Conservation (phyloP, 148 eudicot genomes). For the Vaccinium myrtillus region DNA sequence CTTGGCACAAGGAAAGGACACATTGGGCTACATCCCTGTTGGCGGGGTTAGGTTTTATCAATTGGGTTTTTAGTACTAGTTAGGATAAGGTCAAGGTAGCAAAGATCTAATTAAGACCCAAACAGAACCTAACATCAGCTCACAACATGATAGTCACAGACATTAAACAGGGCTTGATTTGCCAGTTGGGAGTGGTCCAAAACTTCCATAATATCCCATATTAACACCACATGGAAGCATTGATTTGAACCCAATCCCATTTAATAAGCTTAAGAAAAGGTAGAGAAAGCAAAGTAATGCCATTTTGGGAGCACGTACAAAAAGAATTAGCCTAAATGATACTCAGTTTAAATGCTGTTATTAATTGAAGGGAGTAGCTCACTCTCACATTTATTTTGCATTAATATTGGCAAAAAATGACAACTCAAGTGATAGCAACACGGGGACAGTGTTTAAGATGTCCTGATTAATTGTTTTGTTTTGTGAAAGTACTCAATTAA, state of each 20-base stretch:
- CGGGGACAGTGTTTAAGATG: neutral
- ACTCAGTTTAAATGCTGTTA: neutral
- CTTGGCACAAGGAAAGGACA: too few relatives aligned
- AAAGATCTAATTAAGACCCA: neutral
- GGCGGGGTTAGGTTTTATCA: neutral
- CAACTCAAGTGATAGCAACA: neutral
- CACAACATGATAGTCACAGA: neutral
- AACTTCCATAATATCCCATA: neutral
- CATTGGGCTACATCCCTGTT: too few relatives aligned
- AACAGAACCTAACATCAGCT: neutral
- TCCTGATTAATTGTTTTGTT: neutral
- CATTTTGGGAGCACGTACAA: neutral
- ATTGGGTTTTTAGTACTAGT: neutral
- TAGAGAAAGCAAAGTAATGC: neutral
- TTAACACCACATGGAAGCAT: neutral
- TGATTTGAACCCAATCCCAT: neutral
- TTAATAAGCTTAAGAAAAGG: neutral
- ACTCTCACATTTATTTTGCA: neutral
- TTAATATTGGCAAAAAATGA: neutral
- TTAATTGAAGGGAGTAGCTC: neutral
- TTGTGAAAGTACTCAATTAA: neutral
- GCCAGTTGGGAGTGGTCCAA: neutral
- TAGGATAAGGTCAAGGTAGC: constrained; percentile 11
- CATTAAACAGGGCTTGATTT: neutral
- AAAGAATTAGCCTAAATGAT: neutral